Evolutionary conservation across 139 green algal genomes (phyloP).

Genomic region (Klebsormidium nitens): DNA sequence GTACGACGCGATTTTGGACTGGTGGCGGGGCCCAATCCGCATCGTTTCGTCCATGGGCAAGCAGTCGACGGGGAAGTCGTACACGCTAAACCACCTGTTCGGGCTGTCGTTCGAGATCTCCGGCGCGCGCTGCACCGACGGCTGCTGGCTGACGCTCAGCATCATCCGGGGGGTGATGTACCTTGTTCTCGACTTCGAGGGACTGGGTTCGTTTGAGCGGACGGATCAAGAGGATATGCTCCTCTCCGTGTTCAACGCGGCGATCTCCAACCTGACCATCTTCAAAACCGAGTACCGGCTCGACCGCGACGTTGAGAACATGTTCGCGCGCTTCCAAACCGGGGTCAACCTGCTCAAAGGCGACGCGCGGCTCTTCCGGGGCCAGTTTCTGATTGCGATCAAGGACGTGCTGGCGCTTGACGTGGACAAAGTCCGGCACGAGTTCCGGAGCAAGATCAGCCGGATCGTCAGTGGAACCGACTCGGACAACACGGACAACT

Average conservation of each 20-base stretch:
- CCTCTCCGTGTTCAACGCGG: neutral
- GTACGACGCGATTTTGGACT: neutral
- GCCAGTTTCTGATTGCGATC: too few species aligned
- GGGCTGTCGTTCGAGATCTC: neutral
- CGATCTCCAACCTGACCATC: neutral
- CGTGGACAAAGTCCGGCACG: neutral
- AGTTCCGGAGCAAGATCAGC: neutral
- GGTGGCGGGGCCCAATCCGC: neutral
- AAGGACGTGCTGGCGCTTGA: too few species aligned
- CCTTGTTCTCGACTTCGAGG: neutral
- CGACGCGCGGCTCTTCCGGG: neutral
- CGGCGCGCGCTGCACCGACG: neutral
- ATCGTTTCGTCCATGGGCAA: neutral
- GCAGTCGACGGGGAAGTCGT: neutral
- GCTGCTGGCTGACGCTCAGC: neutral
- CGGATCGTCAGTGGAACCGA: neutral
- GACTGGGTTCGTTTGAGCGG: neutral
- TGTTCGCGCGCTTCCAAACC: neutral
- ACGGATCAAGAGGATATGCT: neutral
- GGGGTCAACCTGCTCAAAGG: neutral
- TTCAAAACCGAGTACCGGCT: neutral
- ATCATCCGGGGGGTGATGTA: neutral
- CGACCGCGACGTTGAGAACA: neutral
- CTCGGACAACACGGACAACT: neutral
- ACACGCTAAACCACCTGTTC: neutral